phyloP scores from a whole-genome alignment of 768 basidiomycete genomes.

The Postia placenta region DNA sequence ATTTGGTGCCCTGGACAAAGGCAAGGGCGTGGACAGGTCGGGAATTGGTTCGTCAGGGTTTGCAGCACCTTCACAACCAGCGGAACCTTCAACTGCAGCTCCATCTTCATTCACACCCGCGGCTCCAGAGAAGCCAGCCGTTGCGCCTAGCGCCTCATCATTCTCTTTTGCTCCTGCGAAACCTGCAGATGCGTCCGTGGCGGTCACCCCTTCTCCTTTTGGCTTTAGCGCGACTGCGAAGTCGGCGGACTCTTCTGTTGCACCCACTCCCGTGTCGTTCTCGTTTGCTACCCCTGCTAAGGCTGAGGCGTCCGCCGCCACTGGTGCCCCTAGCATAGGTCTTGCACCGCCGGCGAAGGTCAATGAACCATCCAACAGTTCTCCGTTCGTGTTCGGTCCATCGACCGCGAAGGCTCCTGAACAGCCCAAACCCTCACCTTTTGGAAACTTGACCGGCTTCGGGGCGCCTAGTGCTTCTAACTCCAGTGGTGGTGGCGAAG shows the following conservation, averaged over 20 bases:
- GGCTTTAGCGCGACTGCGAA: neutral
- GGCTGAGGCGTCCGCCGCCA: no score
- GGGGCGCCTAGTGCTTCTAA: conserved; percentile 7
- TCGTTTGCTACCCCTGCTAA: no score
- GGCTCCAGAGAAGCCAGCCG: conserved; percentile 8
- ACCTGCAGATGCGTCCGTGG: neutral
- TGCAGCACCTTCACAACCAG: conserved; percentile 9
- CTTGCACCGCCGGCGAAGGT: neutral
- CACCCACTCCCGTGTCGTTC: neutral
- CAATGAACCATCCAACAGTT: conserved; percentile 3
- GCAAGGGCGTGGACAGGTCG: conserved; percentile 6
- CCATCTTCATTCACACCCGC: conserved; percentile 3
- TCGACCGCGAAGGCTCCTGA: conserved; percentile 12
- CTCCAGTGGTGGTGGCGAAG: conserved; percentile 5
- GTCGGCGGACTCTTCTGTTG: neutral
- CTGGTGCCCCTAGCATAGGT: no score
- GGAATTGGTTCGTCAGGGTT: conserved; percentile 11
- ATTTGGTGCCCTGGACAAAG: conserved; percentile 9
- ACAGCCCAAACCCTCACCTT: conserved; percentile 10
- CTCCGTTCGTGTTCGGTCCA: conserved; percentile 19
- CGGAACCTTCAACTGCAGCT: conserved; percentile 4
- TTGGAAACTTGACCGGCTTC: conserved; percentile 8
- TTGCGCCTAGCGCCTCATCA: conserved; percentile 3
- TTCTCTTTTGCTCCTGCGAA: conserved; percentile 1
- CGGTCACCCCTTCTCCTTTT: neutral